These are phyloP conservation scores for Neonectria ditissima DNA, from an alignment of 2,329 filamentous ascomycete genomes.

Conservation along the genomic window DNA sequence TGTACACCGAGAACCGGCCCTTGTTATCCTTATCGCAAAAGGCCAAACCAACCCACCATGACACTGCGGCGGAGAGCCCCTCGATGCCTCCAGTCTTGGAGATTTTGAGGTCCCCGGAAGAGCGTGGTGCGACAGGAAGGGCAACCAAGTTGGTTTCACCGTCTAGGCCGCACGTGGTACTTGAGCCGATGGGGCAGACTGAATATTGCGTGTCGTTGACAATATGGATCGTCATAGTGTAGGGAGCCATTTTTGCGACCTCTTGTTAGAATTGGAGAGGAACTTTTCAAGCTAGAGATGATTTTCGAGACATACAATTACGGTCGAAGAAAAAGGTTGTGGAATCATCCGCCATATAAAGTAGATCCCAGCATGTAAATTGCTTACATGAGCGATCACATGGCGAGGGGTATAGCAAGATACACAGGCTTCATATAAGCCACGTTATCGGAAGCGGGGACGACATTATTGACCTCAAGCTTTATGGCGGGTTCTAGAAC, in stretches of 20 bases:
- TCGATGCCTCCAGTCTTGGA: not conserved
- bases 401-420: too few species aligned
- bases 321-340: too few species aligned
- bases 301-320: too few species aligned
- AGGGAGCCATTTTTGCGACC: not conserved
- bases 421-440: too few species aligned
- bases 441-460: too few species aligned
- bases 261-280: not conserved
- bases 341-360: too few species aligned
- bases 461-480: too few species aligned
- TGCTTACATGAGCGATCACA: too few species aligned
- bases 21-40: not conserved
- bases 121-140: not conserved
- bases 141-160: not conserved
- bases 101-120: not conserved
- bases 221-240: not conserved
- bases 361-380: too few species aligned
- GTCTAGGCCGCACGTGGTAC: not conserved
- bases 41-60: too few species aligned
- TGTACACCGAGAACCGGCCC: not conserved
- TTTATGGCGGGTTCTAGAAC: too few species aligned
- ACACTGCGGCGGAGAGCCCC: not conserved
- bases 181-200: not conserved
- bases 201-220: not conserved
- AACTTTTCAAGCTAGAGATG: too few species aligned